Evolutionary conservation across 306 rosid species (phyloP).

Genomic region (Inga laurina): DNA sequence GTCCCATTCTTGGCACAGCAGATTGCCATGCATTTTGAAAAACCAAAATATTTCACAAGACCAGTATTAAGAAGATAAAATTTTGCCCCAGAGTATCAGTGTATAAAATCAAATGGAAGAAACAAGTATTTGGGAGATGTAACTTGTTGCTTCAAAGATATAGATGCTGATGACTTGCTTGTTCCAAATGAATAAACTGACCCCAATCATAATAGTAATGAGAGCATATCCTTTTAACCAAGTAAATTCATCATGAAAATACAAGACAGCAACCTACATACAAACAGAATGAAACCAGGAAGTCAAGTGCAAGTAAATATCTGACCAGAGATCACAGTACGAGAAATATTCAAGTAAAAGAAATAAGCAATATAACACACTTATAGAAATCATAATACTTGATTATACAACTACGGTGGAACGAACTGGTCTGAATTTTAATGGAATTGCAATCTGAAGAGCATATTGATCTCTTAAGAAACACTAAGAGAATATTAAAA

Average conservation of each 20-base stretch:
- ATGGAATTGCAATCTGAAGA: background rate
- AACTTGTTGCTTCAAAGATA: constrained; percentile 22
- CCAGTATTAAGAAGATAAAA: background rate
- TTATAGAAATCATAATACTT: background rate
- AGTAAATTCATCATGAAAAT: constrained; percentile 86
- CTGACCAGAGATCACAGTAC: background rate
- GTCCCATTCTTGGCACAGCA: background rate
- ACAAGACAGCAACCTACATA: constrained; percentile 84
- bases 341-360: constrained; percentile 10
- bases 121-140: background rate
- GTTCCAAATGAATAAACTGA: constrained; percentile 90
- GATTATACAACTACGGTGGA: background rate
- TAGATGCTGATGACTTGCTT: constrained; percentile 62
- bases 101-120: constrained; percentile 14
- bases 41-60: background rate
- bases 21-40: background rate
- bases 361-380: constrained; percentile 9
- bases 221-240: constrained; percentile 89
- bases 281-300: constrained; percentile 27
- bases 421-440: background rate
- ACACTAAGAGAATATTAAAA: background rate
- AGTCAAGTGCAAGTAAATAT: constrained; percentile 31
- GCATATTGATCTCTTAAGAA: background rate
- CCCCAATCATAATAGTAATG: constrained; percentile 76
- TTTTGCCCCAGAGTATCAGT: background rate